Evolutionary conservation across 129 eudicot species (phyloP), one percentile per base, ranked within the genome.

Genomic region (Scalesia atractyloides): DNA sequence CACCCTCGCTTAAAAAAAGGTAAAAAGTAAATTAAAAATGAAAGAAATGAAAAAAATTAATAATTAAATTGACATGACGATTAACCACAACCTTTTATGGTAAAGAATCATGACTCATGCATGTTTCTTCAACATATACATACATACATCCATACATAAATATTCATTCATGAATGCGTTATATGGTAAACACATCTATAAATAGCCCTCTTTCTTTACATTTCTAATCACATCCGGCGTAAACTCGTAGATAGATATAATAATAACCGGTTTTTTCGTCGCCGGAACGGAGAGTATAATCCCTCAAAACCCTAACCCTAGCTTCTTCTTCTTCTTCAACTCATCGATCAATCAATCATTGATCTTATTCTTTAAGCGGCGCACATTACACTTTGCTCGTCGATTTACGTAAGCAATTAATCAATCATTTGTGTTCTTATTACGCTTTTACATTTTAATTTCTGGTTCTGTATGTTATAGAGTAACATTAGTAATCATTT

Each of bases 321-420:
- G 13, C 17, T 39, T 19, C 39, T 0, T 30, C 5, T 26, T 74
- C 63, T 46, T 7, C 36, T 15, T 24, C 30, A 24, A 24, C 30
- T 24, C 30, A 24, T 24, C 30, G 30, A 24, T 24, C 30, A 24
- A 24, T 24, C 30, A 24, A 24, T 24, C 30, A 24, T 24, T 3
- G 30, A 24, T 24, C 30, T 24, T 24, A 1, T 24, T 24, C 2
- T 68, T 34, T 47, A 22, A 36, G 54, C 18, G 41, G 10, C 54
- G 63, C 81, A 60, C 81, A 77, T 69, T 69, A 69, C 81, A 77
- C 75, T 69, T 58, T 58, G 68, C 74, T 68, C 74, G 47, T 58
- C 69, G 39, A 68, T 58, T 68, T 58, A 68, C 54, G 81, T 77
- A 77, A 77, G 81, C 76, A n/a, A n/a, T 19, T n/a, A 5, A 59